Conservation (phyloP, 2,329 filamentous ascomycete species). For the Dendryphion nanum region DNA sequence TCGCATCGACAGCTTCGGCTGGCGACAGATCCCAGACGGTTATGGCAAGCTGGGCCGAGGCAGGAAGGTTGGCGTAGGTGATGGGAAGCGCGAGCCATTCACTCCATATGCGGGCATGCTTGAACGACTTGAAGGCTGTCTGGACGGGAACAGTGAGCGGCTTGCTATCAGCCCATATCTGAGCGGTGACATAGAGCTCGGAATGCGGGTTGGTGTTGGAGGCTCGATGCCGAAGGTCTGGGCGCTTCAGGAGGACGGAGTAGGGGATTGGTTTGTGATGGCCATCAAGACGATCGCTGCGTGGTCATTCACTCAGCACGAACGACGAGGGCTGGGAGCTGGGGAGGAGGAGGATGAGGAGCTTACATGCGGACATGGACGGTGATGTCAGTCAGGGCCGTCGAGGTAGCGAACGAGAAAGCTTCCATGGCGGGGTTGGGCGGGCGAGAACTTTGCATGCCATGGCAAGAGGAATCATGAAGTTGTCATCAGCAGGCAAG, state of each 20-base stretch:
- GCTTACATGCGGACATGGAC: slow-evolving; percentile 63
- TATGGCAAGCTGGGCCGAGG: slow-evolving; percentile 81
- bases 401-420: slow-evolving; percentile 91
- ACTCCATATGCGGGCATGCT: slow-evolving; percentile 75
- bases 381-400: slow-evolving; percentile 70
- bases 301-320: not conserved
- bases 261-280: slow-evolving; percentile 71
- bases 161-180: slow-evolving; percentile 95
- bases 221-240: slow-evolving; percentile 81
- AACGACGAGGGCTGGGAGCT: not conserved
- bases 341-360: not conserved
- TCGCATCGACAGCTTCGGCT: slow-evolving; percentile 65
- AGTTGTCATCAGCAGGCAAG: no score
- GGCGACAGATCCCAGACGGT: slow-evolving; percentile 95
- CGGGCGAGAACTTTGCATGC: no score
- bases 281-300: slow-evolving; percentile 72
- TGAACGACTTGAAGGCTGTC: slow-evolving; percentile 90
- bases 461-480: no score
- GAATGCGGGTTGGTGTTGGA: slow-evolving; percentile 79
- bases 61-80: slow-evolving; percentile 76
- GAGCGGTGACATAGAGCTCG: slow-evolving; percentile 88
- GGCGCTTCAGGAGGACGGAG: slow-evolving; percentile 74
- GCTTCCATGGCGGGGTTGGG: slow-evolving; percentile 80
- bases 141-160: slow-evolving; percentile 88
- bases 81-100: slow-evolving; percentile 93